These are phyloP conservation scores for Ilex paraguariensis DNA, from an alignment of 305 asterid species.

Conservation along the genomic window DNA sequence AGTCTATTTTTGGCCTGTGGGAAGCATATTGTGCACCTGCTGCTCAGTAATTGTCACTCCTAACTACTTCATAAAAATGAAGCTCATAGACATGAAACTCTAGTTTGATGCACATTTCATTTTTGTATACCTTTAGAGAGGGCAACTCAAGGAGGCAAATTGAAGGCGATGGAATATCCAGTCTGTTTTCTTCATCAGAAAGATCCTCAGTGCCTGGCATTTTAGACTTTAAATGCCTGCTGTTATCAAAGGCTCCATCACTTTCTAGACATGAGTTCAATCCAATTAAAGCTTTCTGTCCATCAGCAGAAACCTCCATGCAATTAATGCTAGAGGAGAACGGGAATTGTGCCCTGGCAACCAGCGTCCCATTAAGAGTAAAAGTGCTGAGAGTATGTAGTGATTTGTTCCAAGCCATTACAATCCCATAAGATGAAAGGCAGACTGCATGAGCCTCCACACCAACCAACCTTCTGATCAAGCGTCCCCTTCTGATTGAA, in stretches of 20 bases:
- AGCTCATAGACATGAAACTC: neutral
- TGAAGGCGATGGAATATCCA: slow-evolving; percentile 64
- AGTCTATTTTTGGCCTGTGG: no score
- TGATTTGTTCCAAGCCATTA: slow-evolving; percentile 70
- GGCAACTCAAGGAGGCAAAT: slow-evolving; percentile 79
- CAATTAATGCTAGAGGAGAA: slow-evolving; percentile 57
- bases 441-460: slow-evolving; percentile 77
- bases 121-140: slow-evolving; percentile 57
- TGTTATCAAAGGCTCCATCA: slow-evolving; percentile 36
- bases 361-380: slow-evolving; percentile 72
- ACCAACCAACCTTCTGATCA: slow-evolving; percentile 69
- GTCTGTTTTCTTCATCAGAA: slow-evolving; percentile 35
- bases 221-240: slow-evolving; percentile 16
- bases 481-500: slow-evolving; percentile 79
- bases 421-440: slow-evolving; percentile 77
- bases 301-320: slow-evolving; percentile 88
- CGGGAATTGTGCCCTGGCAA: slow-evolving; percentile 65
- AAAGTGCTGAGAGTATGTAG: slow-evolving; percentile 52
- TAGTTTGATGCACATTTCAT: neutral
- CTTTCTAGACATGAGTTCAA: slow-evolving; percentile 59
- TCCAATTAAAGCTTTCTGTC: slow-evolving; percentile 75
- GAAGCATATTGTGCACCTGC: neutral
- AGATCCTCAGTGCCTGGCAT: slow-evolving; percentile 19
- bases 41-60: neutral
- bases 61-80: neutral